A percentile compares a stretch with the other conserved stretches of the same genome.
Conservation (phyloP, 2,329 filamentous ascomycete species). For the Alternaria alternata region DNA sequence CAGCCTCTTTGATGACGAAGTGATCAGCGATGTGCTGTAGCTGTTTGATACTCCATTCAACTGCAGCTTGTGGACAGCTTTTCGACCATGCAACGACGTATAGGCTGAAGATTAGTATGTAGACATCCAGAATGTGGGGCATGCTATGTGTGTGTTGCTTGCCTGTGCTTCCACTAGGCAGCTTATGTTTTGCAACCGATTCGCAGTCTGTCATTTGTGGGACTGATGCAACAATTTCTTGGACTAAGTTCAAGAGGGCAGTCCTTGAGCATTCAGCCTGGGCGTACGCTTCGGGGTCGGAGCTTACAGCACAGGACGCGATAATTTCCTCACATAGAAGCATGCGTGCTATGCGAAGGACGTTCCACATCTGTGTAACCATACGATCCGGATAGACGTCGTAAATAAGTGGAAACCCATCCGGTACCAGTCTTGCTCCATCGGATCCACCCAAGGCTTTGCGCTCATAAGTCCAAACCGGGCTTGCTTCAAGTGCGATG, state of each 20-base stretch:
- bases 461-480: slow-evolving; percentile 22
- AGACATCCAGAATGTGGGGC: slow-evolving; percentile 27
- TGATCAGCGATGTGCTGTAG: slow-evolving; percentile 25
- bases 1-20: slow-evolving; percentile 27
- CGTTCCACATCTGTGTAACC: slow-evolving; percentile 45
- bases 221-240: slow-evolving; percentile 44
- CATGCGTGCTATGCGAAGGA: slow-evolving; percentile 42
- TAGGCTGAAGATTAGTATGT: slow-evolving; percentile 24
- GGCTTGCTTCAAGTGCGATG: slow-evolving; percentile 32
- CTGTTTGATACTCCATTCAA: slow-evolving; percentile 10
- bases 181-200: slow-evolving; percentile 26
- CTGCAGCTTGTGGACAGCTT: slow-evolving; percentile 9
- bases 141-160: slow-evolving; percentile 21
- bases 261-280: slow-evolving; percentile 14
- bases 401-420: slow-evolving; percentile 27
- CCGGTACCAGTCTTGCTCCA: slow-evolving; percentile 6
- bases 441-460: slow-evolving; percentile 8
- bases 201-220: slow-evolving; percentile 43
- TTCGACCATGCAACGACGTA: slow-evolving; percentile 27
- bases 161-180: slow-evolving; percentile 9
- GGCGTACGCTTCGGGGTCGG: not conserved
- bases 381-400: slow-evolving; percentile 41
- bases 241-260: slow-evolving; percentile 31
- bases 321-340: slow-evolving; percentile 44
- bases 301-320: slow-evolving; percentile 5